Conservation (phyloP, 2,329 filamentous ascomycete species). For the Aspergillus quadrilineatus region DNA sequence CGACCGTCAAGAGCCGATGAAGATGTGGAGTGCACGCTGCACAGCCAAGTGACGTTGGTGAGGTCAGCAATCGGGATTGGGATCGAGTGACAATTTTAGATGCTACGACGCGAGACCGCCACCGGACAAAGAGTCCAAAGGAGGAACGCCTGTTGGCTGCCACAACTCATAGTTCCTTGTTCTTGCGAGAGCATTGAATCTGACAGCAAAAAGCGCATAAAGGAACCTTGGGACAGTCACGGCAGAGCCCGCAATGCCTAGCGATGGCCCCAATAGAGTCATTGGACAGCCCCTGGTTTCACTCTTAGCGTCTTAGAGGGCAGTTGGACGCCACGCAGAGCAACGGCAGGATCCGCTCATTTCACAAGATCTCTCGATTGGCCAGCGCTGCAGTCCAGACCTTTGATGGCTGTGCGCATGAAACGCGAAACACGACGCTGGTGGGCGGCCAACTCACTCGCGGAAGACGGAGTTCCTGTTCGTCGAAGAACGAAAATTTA, state of each 20-base stretch:
- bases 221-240: constrained; percentile 4
- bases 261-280: background rate
- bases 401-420: background rate
- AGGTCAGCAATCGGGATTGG: background rate
- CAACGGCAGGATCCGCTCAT: constrained; percentile 4
- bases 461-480: background rate
- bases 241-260: background rate
- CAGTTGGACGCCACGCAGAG: background rate
- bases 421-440: background rate
- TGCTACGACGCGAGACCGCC: background rate
- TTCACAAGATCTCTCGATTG: background rate
- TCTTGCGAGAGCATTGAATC: background rate
- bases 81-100: background rate
- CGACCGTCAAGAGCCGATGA: background rate
- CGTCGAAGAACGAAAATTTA: background rate
- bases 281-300: background rate
- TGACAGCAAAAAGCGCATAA: background rate
- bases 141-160: background rate
- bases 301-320: background rate
- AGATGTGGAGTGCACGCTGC: background rate
- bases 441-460: background rate
- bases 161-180: background rate
- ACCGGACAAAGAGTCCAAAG: background rate
- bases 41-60: background rate
- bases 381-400: background rate